Percentiles rank a stretch among this genome's conserved stretches.
Evolutionary conservation across 306 rosid genomes (phyloP).

Genomic region (Cucumis hystrix): DNA sequence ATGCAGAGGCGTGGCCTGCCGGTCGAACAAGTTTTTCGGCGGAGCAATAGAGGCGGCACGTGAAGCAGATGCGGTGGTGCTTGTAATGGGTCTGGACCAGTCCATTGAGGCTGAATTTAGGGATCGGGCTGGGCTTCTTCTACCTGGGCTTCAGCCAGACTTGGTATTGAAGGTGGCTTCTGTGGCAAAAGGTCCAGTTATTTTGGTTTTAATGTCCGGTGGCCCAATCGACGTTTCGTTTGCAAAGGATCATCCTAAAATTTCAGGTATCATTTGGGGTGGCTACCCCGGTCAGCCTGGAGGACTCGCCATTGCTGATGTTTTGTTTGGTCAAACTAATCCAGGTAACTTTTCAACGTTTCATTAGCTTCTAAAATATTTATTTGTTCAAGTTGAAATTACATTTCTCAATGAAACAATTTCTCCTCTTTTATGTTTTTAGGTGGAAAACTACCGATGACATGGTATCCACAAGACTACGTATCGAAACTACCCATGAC

Average conservation of each 20-base stretch:
- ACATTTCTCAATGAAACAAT: too few relatives aligned
- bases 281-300: constrained; percentile 93
- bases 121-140: constrained; percentile 41
- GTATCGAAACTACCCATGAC: constrained; percentile 63
- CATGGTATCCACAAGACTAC: constrained; percentile 81
- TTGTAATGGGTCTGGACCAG: constrained; percentile 74
- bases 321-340: constrained; percentile 41
- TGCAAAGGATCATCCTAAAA: constrained; percentile 36
- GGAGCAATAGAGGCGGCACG: constrained; percentile 49
- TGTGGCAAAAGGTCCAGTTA: constrained; percentile 56
- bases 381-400: too few relatives aligned
- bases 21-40: constrained; percentile 24
- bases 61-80: constrained; percentile 46
- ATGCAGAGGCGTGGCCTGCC: constrained; percentile 43
- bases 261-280: constrained; percentile 53
- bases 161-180: constrained; percentile 55
- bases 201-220: constrained; percentile 71
- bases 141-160: constrained; percentile 72
- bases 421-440: too few relatives aligned
- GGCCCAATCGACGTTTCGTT: constrained; percentile 68
- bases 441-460: constrained; percentile 73
- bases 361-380: too few relatives aligned
- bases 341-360: constrained; percentile 31
- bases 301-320: constrained; percentile 68
- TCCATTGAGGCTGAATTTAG: constrained; percentile 65